These are phyloP conservation scores for Polytrichum commune DNA, from an alignment of 225 moss, liverwort and hornwort species.

Conservation along the genomic window DNA sequence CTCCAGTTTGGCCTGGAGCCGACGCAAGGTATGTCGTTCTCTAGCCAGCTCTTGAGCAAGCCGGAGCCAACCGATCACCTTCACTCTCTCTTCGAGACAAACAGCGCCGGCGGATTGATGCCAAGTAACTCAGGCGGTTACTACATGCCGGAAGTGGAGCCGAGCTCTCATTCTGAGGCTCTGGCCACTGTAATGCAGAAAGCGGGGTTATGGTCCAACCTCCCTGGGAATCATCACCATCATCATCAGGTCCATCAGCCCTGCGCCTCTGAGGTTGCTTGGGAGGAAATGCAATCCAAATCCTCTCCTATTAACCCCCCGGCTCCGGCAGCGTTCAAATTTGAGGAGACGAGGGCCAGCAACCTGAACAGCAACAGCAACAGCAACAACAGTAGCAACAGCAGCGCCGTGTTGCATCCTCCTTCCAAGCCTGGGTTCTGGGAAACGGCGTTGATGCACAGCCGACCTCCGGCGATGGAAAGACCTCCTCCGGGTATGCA, in stretches of 20 bases:
- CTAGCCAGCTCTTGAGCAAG: constrained; percentile 1
- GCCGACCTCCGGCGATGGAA: constrained; percentile 22
- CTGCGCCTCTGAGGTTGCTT: constrained; percentile 20
- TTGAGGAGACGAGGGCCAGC: too few relatives aligned
- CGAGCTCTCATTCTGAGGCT: constrained; percentile 4
- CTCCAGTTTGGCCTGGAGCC: constrained; percentile 24
- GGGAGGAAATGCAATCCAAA: constrained; percentile 25
- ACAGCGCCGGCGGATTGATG: constrained; percentile 13
- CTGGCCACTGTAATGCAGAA: constrained; percentile 28
- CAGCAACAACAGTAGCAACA: too few relatives aligned
- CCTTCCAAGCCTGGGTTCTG: constrained; percentile 23
- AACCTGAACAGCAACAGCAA: too few relatives aligned
- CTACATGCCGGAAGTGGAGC: constrained; percentile 18
- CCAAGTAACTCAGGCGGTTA: constrained; percentile 7
- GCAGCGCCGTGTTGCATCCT: constrained; percentile 8
- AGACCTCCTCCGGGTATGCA: constrained; percentile 22
- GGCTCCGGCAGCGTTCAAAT: too few relatives aligned
- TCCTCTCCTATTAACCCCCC: constrained; percentile 9
- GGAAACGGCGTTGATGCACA: constrained; percentile 28
- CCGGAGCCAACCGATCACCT: constrained; percentile 29
- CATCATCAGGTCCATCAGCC: constrained; percentile 5
- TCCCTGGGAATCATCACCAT: too few relatives aligned
- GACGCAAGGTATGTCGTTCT: not conserved
- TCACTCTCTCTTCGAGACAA: constrained; percentile 26
- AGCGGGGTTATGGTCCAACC: constrained; percentile 14